Evolutionary conservation across 768 basidiomycete genomes (phyloP).

Genomic region (Agrocybe pediades): DNA sequence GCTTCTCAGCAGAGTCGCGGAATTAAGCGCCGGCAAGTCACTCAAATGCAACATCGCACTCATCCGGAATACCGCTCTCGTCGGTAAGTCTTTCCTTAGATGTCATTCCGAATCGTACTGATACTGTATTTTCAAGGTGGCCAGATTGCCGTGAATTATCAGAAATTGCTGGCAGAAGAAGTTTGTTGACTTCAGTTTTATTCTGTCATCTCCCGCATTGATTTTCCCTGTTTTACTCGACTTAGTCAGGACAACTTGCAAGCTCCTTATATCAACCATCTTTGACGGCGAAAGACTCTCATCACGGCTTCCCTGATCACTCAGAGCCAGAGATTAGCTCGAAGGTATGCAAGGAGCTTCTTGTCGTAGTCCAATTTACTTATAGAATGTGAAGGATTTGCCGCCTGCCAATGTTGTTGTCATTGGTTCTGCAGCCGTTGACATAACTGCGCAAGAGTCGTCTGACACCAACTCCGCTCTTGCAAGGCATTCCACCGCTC

Average conservation of each 20-base stretch:
- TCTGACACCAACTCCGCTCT: conserved; percentile 36
- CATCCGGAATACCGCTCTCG: conserved; percentile 82
- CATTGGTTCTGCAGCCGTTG: conserved; percentile 87
- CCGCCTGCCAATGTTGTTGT: conserved; percentile 59
- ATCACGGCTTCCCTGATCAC: not conserved
- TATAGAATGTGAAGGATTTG: conserved; percentile 14
- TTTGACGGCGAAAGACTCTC: no score
- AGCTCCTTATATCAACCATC: no score
- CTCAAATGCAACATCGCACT: conserved; percentile 82
- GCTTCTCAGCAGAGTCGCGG: conserved; percentile 80
- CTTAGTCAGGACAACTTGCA: no score
- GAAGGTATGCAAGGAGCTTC: not conserved
- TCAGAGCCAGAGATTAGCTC: not conserved
- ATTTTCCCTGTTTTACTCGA: no score
- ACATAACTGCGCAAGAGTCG: conserved; percentile 68
- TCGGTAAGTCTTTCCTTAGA: conserved; percentile 52
- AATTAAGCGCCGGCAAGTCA: conserved; percentile 78
- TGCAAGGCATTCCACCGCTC: conserved; percentile 66
- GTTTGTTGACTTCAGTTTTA: conserved; percentile 30
- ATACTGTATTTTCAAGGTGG: conserved; percentile 49
- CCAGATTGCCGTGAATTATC: conserved; percentile 77
- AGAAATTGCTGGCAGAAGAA: conserved; percentile 43
- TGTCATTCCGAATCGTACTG: not conserved
- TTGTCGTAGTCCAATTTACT: not conserved
- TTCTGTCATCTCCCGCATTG: no score